These are phyloP conservation scores for Salicornia ramosissima DNA, from an alignment of 148 eudicot genomes.

Conservation along the genomic window DNA sequence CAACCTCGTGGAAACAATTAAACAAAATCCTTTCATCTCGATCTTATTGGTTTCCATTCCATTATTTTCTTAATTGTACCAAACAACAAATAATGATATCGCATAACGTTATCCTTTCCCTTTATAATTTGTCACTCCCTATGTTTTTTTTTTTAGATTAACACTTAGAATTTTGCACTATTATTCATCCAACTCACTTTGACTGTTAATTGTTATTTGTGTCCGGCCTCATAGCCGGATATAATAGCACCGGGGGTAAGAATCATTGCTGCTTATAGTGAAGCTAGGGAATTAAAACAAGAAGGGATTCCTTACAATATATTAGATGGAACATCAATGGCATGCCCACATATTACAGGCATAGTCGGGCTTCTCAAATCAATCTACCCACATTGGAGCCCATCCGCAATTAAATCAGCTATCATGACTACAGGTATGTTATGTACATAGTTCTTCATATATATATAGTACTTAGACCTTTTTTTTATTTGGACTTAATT, in stretches of 20 bases:
- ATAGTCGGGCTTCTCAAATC: slow-evolving; percentile 53
- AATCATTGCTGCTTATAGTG: slow-evolving; percentile 40
- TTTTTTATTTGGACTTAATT: too few relatives aligned
- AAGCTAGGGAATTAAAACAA: not conserved
- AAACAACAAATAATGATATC: too few relatives aligned
- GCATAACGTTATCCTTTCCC: too few relatives aligned
- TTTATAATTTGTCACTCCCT: too few relatives aligned
- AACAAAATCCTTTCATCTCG: too few relatives aligned
- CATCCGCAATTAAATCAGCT: slow-evolving; percentile 67
- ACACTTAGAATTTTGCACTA: too few relatives aligned
- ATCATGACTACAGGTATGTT: slow-evolving; percentile 58
- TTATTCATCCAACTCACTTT: not conserved
- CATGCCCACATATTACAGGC: slow-evolving; percentile 61
- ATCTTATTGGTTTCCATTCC: too few relatives aligned
- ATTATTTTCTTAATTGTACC: too few relatives aligned
- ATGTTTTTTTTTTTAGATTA: too few relatives aligned
- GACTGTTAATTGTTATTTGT: not conserved
- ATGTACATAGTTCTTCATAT: too few relatives aligned
- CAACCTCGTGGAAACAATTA: too few relatives aligned
- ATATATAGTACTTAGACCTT: too few relatives aligned
- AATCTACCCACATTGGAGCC: slow-evolving; percentile 53
- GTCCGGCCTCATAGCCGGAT: slow-evolving; percentile 57
- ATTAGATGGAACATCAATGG: slow-evolving; percentile 58
- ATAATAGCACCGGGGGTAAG: slow-evolving; percentile 59
- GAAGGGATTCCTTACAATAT: slow-evolving; percentile 28